Evolutionary conservation across 306 rosid genomes (phyloP).

Genomic region (Senna siamea): DNA sequence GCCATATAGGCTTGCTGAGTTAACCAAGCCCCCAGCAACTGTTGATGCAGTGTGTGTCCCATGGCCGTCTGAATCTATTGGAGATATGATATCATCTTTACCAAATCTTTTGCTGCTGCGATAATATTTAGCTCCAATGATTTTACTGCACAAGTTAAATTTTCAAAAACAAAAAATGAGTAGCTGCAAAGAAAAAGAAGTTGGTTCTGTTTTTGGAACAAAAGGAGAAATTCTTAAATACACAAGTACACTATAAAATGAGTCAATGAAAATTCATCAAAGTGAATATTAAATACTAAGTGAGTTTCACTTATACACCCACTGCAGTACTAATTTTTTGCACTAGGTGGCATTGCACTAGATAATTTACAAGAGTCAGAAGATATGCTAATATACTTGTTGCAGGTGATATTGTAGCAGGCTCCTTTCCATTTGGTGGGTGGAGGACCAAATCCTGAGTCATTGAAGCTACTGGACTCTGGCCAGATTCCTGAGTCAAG

Average conservation of each 20-base stretch:
- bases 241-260: no score
- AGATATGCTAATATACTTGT: conserved; percentile 41
- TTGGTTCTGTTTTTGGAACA: no score
- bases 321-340: no score
- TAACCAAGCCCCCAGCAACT: conserved; percentile 51
- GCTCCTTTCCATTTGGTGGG: conserved; percentile 63
- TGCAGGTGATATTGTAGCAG: conserved; percentile 55
- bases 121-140: conserved; percentile 56
- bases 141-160: conserved; percentile 39
- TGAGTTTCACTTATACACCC: not conserved
- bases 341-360: no score
- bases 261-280: not conserved
- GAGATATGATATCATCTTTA: conserved; percentile 29
- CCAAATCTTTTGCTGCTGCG: not conserved
- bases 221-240: no score
- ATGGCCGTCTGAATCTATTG: conserved; percentile 53
- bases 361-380: no score
- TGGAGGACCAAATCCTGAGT: conserved; percentile 50
- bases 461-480: conserved; percentile 51
- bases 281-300: not conserved
- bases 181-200: not conserved
- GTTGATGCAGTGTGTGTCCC: conserved; percentile 61
- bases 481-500: conserved; percentile 62
- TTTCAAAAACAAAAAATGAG: no score
- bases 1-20: conserved; percentile 43